A percentile compares a stretch with the other conserved stretches of the same genome.
phyloP scores from a whole-genome alignment of 331 rosid genomes.

The Pyracantha coccinea region DNA sequence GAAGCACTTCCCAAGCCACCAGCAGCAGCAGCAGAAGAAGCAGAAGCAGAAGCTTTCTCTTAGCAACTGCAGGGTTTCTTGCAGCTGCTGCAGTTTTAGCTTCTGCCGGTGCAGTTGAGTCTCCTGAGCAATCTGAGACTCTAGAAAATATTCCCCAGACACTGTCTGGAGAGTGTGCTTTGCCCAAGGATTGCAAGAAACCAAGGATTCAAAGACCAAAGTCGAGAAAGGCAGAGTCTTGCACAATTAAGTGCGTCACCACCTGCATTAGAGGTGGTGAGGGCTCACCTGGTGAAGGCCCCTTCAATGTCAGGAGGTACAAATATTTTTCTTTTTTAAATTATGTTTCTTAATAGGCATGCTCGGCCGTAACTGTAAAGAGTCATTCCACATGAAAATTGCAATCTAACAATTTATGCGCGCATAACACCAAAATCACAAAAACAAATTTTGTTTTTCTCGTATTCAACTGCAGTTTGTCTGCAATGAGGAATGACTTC shows the following conservation, averaged over 20 bases:
- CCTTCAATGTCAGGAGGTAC: conserved; percentile 67
- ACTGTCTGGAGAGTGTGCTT: conserved; percentile 65
- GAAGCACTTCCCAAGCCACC: not conserved
- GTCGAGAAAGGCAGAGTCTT: conserved; percentile 79
- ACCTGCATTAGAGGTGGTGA: conserved; percentile 88
- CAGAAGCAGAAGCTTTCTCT: conserved; percentile 4
- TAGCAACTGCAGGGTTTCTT: conserved; percentile 18
- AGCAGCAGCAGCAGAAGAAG: not conserved
- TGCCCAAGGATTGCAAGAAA: conserved; percentile 46
- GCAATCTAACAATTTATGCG: too few species aligned
- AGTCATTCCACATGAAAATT: not conserved
- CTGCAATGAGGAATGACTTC: too few species aligned
- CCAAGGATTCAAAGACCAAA: conserved; percentile 73
- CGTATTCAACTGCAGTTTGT: too few species aligned
- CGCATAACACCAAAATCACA: too few species aligned
- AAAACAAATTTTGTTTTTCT: too few species aligned
- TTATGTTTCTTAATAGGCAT: not conserved
- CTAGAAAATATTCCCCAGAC: conserved; percentile 77
- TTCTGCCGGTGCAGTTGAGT: conserved; percentile 27
- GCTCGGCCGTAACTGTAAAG: too few species aligned
- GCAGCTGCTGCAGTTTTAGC: conserved; percentile 37
- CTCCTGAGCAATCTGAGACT: conserved; percentile 39
- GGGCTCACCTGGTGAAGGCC: conserved; percentile 98
- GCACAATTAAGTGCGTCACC: conserved; percentile 74
- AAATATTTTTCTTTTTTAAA: not conserved